Evolutionary conservation across 495 filamentous ascomycete genomes (phyloP), one percentile per base, ranked within the genome.

Genomic region (Aspergillus sclerotioniger): DNA sequence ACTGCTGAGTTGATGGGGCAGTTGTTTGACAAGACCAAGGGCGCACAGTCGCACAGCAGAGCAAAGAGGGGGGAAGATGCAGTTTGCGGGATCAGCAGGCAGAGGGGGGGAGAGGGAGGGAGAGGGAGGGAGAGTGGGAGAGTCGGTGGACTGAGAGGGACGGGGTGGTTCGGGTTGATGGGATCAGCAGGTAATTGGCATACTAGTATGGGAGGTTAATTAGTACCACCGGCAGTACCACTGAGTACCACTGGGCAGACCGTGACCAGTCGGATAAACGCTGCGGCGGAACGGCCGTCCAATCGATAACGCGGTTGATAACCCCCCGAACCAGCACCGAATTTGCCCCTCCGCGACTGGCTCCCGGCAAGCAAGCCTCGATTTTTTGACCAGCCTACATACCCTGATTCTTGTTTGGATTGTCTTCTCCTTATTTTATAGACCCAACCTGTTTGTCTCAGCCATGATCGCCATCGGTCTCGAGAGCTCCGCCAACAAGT

Each of bases 401-500:
- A 16, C 25, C 16, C 5, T 15, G 25, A 16, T 17, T 54, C 33
- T 19, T 41, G 12, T 33, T 6, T 21, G 32, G 19, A 6, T 37
- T 25, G 3, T 19, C 10, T 25, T 35, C 21, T 56, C 29, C 31
- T n/a, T n/a, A n/a, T n/a, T n/a, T 44, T 37, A 25, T 8, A 21
- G 13, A 5, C 41, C 43, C 6, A 32, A 37, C 17, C 43, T 9
- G 35, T 15, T 16, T 48, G 8, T 31, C 9, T 21, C 43, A 70
- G 73, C 56, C 59, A 88, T 88, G 86, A 90, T 98, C 57, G 86
- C 91, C 54, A 84, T 98, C 66, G 95, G 95, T 48, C 90, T 95
- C 68, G 94, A 98, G 78, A 93, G 94, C 69, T 96, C 91, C 47
- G 94, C 94, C 75, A 98, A 98, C 80, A 98, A 98, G 71, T 82